phyloP scores from a whole-genome alignment of 371 early-diverging fungal species.

The Mortierella sp. region DNA sequence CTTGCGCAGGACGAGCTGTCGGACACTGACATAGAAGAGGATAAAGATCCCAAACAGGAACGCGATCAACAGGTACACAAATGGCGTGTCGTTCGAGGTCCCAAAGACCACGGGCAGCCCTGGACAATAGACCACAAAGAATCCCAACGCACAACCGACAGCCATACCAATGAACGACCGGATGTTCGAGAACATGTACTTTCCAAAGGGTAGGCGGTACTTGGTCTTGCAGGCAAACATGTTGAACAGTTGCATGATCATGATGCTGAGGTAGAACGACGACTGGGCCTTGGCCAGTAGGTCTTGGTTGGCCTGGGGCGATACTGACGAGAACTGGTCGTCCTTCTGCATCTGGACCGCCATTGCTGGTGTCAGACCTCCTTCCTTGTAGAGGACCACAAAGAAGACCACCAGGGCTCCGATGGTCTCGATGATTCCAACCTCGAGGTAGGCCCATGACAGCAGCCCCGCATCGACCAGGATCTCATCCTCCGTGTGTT shows the following conservation, averaged over 20 bases:
- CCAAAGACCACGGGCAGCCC: constrained; percentile 81
- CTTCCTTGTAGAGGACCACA: constrained; percentile 68
- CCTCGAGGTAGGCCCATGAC: constrained; percentile 89
- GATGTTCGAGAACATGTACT: constrained; percentile 85
- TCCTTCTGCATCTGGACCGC: constrained; percentile 67
- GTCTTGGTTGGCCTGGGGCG: constrained; percentile 30
- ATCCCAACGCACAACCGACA: constrained; percentile 72
- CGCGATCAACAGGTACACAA: constrained; percentile 84
- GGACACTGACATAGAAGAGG: constrained; percentile 77
- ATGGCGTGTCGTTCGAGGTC: constrained; percentile 71
- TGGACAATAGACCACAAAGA: constrained; percentile 86
- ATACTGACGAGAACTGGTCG: constrained; percentile 40
- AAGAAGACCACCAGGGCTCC: constrained; percentile 84
- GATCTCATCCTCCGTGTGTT: constrained; percentile 82
- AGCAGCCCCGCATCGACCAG: constrained; percentile 89
- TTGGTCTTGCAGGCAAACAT: constrained; percentile 92
- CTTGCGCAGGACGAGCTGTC: constrained; percentile 71
- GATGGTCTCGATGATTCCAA: constrained; percentile 85
- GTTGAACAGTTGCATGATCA: constrained; percentile 93
- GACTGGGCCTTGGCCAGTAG: constrained; percentile 80
- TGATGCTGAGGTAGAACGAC: constrained; percentile 81
- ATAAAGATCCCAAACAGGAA: constrained; percentile 83
- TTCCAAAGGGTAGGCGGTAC: constrained; percentile 81
- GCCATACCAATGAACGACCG: constrained; percentile 75
- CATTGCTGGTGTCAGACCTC: constrained; percentile 67